Conservation (phyloP, 31 red algal species). For the Bonnemaisonia californica region DNA sequence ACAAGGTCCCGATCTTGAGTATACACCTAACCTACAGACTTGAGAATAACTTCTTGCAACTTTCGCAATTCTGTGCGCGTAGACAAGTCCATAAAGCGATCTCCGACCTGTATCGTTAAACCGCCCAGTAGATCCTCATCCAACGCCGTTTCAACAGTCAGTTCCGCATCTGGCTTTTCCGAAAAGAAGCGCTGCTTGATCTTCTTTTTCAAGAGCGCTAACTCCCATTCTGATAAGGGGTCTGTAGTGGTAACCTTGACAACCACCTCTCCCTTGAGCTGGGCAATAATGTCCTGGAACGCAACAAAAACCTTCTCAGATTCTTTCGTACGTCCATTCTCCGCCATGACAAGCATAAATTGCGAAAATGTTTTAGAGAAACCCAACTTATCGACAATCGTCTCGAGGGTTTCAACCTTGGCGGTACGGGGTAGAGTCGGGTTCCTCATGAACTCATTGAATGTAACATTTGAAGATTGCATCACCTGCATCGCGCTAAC, state of each 20-base stretch:
- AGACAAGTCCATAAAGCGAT: slow-evolving; percentile 94
- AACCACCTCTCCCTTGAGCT: slow-evolving; percentile 65
- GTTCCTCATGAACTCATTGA: slow-evolving; percentile 80
- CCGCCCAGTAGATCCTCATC: slow-evolving; percentile 87
- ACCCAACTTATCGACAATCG: slow-evolving; percentile 59
- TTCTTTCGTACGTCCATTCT: slow-evolving; percentile 84
- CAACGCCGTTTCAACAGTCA: slow-evolving; percentile 74
- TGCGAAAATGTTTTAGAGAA: slow-evolving; percentile 63
- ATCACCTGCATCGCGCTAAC: slow-evolving; percentile 69
- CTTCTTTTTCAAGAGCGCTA: slow-evolving; percentile 81
- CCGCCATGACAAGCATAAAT: slow-evolving; percentile 81
- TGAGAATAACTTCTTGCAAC: slow-evolving; percentile 57
- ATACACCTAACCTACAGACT: slow-evolving; percentile 5
- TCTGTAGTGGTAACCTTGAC: slow-evolving; percentile 76
- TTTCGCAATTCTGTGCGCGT: slow-evolving; percentile 81
- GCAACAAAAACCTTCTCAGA: slow-evolving; percentile 49
- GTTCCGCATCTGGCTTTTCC: slow-evolving; percentile 68
- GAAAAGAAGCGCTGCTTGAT: slow-evolving; percentile 84
- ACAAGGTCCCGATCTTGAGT: neutral
- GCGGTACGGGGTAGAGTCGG: slow-evolving; percentile 76
- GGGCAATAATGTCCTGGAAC: slow-evolving; percentile 73
- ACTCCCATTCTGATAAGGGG: slow-evolving; percentile 89
- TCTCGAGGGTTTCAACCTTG: slow-evolving; percentile 57
- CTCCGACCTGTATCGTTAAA: slow-evolving; percentile 88
- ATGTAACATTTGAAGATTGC: slow-evolving; percentile 29